These are phyloP conservation scores for Rhizopogon vinicolor DNA, from an alignment of 768 basidiomycete species.

Conservation along the genomic window DNA sequence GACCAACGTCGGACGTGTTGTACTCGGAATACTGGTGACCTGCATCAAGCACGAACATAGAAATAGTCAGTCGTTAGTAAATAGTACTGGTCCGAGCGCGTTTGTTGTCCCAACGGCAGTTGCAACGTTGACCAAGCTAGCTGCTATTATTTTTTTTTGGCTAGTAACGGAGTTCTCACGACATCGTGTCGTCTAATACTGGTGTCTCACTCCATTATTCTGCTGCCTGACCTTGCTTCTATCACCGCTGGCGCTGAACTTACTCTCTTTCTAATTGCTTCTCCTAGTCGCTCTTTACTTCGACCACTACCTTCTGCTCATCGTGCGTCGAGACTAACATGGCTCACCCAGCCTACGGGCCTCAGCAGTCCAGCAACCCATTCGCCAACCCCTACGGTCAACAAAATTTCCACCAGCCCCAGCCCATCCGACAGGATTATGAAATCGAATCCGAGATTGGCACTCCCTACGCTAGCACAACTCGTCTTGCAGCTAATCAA, in stretches of 20 bases:
- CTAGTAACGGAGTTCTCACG: slow-evolving; percentile 10
- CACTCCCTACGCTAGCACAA: slow-evolving; percentile 57
- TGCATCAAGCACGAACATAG: background rate
- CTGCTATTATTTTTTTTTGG: slow-evolving; percentile 3
- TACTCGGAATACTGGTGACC: too few species aligned
- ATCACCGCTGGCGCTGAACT: slow-evolving; percentile 25
- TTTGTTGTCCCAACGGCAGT: background rate
- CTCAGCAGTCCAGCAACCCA: slow-evolving; percentile 23
- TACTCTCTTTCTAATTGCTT: slow-evolving; percentile 4
- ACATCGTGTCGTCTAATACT: background rate
- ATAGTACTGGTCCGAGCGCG: background rate
- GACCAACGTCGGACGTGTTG: background rate
- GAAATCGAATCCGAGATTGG: slow-evolving; percentile 46
- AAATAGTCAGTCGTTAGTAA: background rate
- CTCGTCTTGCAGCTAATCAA: slow-evolving; percentile 45
- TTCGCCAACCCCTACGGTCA: slow-evolving; percentile 20
- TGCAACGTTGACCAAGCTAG: background rate
- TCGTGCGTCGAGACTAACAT: slow-evolving; percentile 14
- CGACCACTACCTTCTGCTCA: background rate
- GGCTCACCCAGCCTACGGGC: slow-evolving; percentile 37
- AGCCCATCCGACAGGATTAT: slow-evolving; percentile 33
- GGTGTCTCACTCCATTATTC: slow-evolving; percentile 13
- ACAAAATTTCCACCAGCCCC: slow-evolving; percentile 16
- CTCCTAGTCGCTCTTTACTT: slow-evolving; percentile 19
- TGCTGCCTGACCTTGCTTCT: slow-evolving; percentile 10